Conservation (phyloP, 768 basidiomycete species). For the Serendipita sp. region DNA sequence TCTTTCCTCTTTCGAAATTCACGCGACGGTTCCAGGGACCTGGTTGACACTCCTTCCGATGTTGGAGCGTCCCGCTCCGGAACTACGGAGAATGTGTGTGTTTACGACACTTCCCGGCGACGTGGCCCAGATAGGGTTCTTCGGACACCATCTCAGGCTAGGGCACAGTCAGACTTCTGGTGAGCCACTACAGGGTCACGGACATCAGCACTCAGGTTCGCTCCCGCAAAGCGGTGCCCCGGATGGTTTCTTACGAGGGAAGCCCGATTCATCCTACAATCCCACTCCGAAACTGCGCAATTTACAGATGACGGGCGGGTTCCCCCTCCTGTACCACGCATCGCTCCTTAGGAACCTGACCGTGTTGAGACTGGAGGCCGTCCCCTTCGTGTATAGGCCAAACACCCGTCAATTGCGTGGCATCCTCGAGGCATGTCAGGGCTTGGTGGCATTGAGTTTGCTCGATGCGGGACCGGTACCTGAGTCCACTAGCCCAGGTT, state of each 20-base stretch:
- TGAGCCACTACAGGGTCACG: too few relatives aligned
- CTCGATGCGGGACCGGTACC: conserved; percentile 3
- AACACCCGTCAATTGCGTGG: neutral
- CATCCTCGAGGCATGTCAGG: neutral
- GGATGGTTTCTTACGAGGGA: neutral
- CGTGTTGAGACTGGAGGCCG: neutral
- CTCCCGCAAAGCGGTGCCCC: neutral
- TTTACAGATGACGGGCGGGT: neutral
- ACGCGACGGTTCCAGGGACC: neutral
- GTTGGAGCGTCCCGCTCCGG: conserved; percentile 51
- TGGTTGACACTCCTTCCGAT: conserved; percentile 34
- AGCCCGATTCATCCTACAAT: neutral
- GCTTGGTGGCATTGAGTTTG: neutral
- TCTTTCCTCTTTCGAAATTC: neutral
- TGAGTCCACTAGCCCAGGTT: neutral
- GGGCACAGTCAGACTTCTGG: too few relatives aligned
- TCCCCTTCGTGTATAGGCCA: neutral
- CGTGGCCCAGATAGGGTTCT: neutral
- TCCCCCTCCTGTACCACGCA: neutral
- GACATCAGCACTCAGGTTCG: too few relatives aligned
- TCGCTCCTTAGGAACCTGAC: neutral
- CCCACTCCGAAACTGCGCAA: neutral
- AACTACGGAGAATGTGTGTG: conserved; percentile 51
- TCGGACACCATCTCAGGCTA: neutral
- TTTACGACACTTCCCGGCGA: neutral